A percentile compares a stretch with the other conserved stretches of the same genome.
Evolutionary conservation across 345 rosid species (phyloP).

Genomic region (Moringa oleifera): DNA sequence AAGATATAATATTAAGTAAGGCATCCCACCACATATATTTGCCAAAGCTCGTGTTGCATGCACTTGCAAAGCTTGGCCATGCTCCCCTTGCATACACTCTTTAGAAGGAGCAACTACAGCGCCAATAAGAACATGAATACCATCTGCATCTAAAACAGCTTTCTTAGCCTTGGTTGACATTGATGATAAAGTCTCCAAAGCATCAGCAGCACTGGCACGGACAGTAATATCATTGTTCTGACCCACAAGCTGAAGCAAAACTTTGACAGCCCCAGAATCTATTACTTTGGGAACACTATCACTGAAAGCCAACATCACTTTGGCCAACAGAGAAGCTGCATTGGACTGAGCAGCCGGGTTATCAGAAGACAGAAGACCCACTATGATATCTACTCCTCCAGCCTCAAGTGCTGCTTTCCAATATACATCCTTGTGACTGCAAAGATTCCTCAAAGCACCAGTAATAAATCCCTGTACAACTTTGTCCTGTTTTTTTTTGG

Average conservation of each 20-base stretch:
- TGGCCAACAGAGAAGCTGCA: constrained; percentile 88
- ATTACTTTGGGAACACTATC: constrained; percentile 59
- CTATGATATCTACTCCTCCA: constrained; percentile 67
- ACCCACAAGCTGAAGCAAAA: constrained; percentile 56
- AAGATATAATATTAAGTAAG: constrained; percentile 56
- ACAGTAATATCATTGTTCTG: constrained; percentile 48
- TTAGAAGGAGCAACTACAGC: constrained; percentile 84
- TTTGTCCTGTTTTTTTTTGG: constrained; percentile 52
- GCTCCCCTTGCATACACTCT: constrained; percentile 67
- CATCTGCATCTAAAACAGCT: constrained; percentile 55
- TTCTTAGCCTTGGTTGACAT: constrained; percentile 60
- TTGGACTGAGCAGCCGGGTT: constrained; percentile 69
- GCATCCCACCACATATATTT: constrained; percentile 73
- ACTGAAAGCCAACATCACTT: constrained; percentile 57
- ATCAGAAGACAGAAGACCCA: constrained; percentile 72
- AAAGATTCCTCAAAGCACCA: constrained; percentile 89
- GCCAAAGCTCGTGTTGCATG: constrained; percentile 75
- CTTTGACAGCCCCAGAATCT: constrained; percentile 69
- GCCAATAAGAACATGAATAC: constrained; percentile 58
- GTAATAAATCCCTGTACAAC: constrained; percentile 75
- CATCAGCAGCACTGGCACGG: constrained; percentile 77
- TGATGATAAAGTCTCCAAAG: constrained; percentile 71
- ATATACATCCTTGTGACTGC: constrained; percentile 63
- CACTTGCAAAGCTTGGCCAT: constrained; percentile 47
- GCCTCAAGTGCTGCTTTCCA: constrained; percentile 71